A percentile compares a stretch with the other conserved stretches of the same genome.
These are phyloP conservation scores for Cucumis sativus DNA, from an alignment of 306 rosid genomes.

Conservation along the genomic window Cucumber_9930_V3 NC_026657.2:23037501-23038000, in stretches of 20 bases:
- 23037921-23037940: neutral
- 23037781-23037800: constrained; percentile 96
- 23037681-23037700: neutral
- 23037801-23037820: constrained; percentile 91
- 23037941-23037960: no score
- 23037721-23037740: neutral
- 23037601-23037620: neutral
- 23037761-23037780: constrained; percentile 89
- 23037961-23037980: no score
- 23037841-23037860: constrained; percentile 94
- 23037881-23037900: constrained; percentile 5
- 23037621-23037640: neutral
- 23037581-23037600: neutral
- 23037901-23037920: neutral
- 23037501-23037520: constrained; percentile 89
- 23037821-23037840: constrained; percentile 99
- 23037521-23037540: constrained; percentile 86
- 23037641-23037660: neutral
- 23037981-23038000: neutral
- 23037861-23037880: constrained; percentile 19
- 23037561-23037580: neutral
- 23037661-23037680: neutral
- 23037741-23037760: constrained; percentile 18
- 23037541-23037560: neutral
- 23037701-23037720: neutral